phyloP scores from a whole-genome alignment of 2,329 filamentous ascomycete species.

The Curvularia hawaiiensis region DNA sequence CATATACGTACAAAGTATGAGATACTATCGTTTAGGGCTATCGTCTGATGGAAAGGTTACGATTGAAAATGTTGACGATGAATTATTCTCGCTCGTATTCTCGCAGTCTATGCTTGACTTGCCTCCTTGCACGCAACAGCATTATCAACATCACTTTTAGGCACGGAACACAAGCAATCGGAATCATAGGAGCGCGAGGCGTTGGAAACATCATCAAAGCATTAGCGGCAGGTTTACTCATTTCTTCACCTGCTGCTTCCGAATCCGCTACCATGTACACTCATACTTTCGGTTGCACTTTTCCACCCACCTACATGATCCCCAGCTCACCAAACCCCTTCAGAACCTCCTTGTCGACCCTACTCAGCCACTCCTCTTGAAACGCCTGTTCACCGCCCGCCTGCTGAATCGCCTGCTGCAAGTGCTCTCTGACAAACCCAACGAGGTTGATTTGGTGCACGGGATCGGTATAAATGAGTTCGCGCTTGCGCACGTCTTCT shows the following conservation, averaged over 20 bases:
- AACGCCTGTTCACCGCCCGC: conserved; percentile 71
- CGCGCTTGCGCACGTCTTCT: conserved; percentile 54
- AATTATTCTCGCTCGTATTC: not conserved
- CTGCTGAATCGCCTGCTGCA: conserved; percentile 63
- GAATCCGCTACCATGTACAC: not conserved
- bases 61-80: no score
- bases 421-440: conserved; percentile 65
- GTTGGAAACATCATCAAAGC: not conserved
- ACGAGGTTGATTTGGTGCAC: conserved; percentile 70
- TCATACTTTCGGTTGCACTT: not conserved
- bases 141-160: not conserved
- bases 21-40: no score
- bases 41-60: no score
- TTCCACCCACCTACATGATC: conserved; percentile 36
- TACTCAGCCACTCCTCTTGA: conserved; percentile 70
- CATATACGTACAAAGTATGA: not conserved
- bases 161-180: not conserved
- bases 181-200: not conserved
- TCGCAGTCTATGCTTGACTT: not conserved
- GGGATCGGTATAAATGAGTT: conserved; percentile 64
- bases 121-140: not conserved
- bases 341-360: conserved; percentile 76
- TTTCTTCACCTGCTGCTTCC: not conserved
- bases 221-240: not conserved
- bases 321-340: conserved; percentile 60